Base-by-base conservation (phyloP, 129 eudicot species). In the Flaveria sonorensis region DNA sequence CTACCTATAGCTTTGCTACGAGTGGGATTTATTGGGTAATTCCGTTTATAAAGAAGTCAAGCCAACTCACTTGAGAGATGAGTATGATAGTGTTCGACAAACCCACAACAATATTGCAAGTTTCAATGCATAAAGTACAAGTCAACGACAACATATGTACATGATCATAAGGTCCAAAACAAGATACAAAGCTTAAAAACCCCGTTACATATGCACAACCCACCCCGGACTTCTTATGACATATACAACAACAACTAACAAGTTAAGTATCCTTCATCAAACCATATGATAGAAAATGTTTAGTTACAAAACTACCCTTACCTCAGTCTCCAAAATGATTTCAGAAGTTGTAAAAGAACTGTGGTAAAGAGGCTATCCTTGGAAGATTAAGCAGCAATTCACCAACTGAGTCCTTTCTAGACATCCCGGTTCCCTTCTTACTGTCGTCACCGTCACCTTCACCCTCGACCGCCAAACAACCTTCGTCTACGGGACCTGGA, bases 361-460 rank as follows among this genome's bases (percentile, higher is more conserved):
- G 96, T 3, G 98, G 96, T 28, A 90, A 74, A 53, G 98, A 93
- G 11, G 96, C 95, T 23, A 90, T 93, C 79, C 96, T 87, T 1
- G 98, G 98, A 65, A 93, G 96, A 70, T 90, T 88, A 42, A 88
- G 88, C 77, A 93, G 82, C 86, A 90, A 68, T 7, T 93, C 98
- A 15, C 90, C 96, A 72, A 90, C 92, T 0, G 98, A 93, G 51
- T 93, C 98, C 74, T 87, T 88, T 84, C 96, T 86, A 18, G 96
- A 82, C 88, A 93, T 85, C 43, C 82, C 83, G 13, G 69, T 21
- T 6, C 36, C 88, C 67, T 76, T 92, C 32, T 85, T 78, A 45
- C 45, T 2, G 14, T 32, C 21, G 42, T 51, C 72, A 12, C 40
- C 24, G 11, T 78, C 83, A 62, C 55, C 64, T 15, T 74, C 80